Conservation (phyloP, 768 basidiomycete genomes). For the Trametes villosa region DNA sequence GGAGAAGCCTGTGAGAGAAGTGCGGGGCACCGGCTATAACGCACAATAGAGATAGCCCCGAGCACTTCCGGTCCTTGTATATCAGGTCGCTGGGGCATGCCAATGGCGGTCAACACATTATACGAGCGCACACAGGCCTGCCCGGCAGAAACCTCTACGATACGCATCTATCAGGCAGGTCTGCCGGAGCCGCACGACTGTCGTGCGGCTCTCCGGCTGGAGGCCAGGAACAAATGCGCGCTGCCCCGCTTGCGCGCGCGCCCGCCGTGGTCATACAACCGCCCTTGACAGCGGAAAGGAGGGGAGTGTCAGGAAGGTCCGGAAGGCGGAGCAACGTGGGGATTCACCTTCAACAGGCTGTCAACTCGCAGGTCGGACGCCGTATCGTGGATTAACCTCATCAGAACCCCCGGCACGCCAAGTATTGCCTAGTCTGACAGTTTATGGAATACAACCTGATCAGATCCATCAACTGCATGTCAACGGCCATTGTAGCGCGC, state of each 20-base stretch:
- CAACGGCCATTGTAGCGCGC: neutral
- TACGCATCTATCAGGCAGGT: neutral
- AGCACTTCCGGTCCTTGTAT: neutral
- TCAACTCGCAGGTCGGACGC: neutral
- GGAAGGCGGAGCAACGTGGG: neutral
- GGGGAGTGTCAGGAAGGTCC: neutral
- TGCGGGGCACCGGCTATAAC: neutral
- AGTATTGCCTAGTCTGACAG: neutral
- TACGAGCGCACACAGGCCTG: neutral
- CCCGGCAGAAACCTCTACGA: neutral
- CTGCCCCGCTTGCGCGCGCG: neutral
- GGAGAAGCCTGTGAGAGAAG: neutral
- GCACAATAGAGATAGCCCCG: neutral
- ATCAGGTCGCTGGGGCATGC: neutral
- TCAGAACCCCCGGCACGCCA: constrained; percentile 10
- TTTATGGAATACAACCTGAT: constrained; percentile 8
- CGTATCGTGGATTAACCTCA: constrained; percentile 8
- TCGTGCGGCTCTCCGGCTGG: neutral
- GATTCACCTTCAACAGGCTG: neutral
- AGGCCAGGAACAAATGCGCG: neutral
- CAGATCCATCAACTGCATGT: constrained; percentile 1
- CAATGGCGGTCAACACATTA: neutral
- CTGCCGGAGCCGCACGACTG: neutral
- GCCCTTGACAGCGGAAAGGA: neutral
- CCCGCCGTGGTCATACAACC: neutral